phyloP scores from a whole-genome alignment of 202 grass and related monocot species.

The Carex arenaria region DNA sequence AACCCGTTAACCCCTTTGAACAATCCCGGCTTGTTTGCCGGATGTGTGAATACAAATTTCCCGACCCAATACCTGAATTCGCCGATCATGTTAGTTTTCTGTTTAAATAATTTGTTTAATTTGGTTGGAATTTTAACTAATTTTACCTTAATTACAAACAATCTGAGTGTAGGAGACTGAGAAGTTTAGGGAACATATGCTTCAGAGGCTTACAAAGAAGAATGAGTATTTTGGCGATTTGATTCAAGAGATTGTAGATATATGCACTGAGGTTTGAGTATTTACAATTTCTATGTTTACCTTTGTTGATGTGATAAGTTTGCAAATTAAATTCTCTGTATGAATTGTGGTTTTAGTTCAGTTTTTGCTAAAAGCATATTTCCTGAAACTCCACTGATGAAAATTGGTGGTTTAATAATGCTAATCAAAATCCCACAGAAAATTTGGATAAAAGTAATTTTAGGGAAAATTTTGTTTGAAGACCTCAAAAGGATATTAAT shows the following conservation, averaged over 20 bases:
- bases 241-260: slow-evolving; percentile 63
- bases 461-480: not conserved
- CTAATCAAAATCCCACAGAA: not conserved
- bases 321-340: not conserved
- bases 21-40: not conserved
- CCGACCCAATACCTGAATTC: slow-evolving; percentile 80
- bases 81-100: slow-evolving; percentile 42
- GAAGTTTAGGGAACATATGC: slow-evolving; percentile 86
- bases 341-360: not conserved
- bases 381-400: not conserved
- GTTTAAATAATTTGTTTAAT: not conserved
- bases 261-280: slow-evolving; percentile 69
- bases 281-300: not conserved
- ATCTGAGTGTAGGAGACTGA: slow-evolving; percentile 53
- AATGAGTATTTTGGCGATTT: slow-evolving; percentile 73
- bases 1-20: slow-evolving; percentile 9
- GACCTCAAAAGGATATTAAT: not conserved
- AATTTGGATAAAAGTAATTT: not conserved
- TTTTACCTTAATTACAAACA: not conserved
- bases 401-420: not conserved
- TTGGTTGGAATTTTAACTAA: not conserved
- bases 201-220: slow-evolving; percentile 61
- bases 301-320: not conserved
- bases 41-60: slow-evolving; percentile 63
- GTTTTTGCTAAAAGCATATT: not conserved